These are phyloP conservation scores for Psidium friedrichsthalianum DNA, from an alignment of 345 rosid genomes.

Conservation along the genomic window DNA sequence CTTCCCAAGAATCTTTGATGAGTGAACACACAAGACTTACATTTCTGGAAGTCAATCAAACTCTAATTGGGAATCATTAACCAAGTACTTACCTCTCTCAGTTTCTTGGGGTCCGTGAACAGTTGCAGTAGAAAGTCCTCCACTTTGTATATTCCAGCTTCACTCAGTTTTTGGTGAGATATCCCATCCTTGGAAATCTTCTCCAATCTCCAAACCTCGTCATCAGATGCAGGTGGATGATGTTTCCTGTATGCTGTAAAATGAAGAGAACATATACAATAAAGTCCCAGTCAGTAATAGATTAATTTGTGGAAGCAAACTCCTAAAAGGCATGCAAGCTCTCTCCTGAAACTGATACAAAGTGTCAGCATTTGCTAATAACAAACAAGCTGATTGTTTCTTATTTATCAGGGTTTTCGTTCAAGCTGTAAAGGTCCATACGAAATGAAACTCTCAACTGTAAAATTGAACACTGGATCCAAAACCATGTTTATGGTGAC, in stretches of 20 bases:
- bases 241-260: conserved; percentile 70
- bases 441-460: neutral
- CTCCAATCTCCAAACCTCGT: conserved; percentile 93
- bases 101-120: conserved; percentile 28
- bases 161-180: conserved; percentile 57
- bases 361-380: neutral
- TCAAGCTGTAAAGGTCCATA: neutral
- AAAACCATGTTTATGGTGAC: neutral
- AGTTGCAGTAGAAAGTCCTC: conserved; percentile 63
- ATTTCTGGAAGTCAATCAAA: neutral
- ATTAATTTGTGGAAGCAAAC: neutral
- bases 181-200: conserved; percentile 80
- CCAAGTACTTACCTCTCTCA: neutral
- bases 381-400: neutral
- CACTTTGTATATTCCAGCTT: conserved; percentile 51
- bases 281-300: neutral
- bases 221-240: conserved; percentile 68
- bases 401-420: neutral
- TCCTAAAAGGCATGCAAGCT: neutral
- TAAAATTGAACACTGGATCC: too few relatives aligned
- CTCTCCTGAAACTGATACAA: too few relatives aligned
- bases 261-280: conserved; percentile 11
- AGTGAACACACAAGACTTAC: neutral
- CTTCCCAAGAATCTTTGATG: neutral
- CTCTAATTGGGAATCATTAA: neutral